A percentile compares a stretch with the other conserved stretches of the same genome.
phyloP scores from a whole-genome alignment of 768 basidiomycete species.

The Gloeophyllum trabeum region DNA sequence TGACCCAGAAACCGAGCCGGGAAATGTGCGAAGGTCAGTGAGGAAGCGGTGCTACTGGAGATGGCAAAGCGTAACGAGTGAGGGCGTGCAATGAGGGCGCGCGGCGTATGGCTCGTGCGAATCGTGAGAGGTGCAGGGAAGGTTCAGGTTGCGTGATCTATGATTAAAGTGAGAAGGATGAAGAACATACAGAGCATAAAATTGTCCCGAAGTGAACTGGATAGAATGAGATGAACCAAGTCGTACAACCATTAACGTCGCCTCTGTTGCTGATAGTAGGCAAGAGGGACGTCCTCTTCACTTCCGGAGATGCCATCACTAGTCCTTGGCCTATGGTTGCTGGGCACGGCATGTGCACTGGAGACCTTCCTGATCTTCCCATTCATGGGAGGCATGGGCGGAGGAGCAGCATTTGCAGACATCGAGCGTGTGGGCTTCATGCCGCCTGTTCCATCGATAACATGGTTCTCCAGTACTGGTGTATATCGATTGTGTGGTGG shows the following conservation, averaged over 20 bases:
- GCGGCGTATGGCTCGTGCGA: no score
- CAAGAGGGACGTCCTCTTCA: conserved; percentile 75
- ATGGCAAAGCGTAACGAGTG: no score
- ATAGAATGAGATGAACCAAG: no score
- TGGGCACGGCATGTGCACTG: conserved; percentile 49
- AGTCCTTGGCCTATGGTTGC: conserved; percentile 29
- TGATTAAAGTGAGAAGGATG: no score
- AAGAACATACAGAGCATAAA: no score
- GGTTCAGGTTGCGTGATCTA: no score
- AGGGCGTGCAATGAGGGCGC: no score
- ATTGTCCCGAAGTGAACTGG: no score
- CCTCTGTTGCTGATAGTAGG: conserved; percentile 70
- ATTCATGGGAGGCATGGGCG: conserved; percentile 23
- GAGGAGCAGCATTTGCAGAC: conserved; percentile 49
- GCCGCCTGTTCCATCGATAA: neutral
- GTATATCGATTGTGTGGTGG: conserved; percentile 33
- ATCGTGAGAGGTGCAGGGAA: no score
- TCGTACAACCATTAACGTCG: conserved; percentile 30
- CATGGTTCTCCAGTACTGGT: conserved; percentile 13
- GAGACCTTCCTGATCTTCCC: conserved; percentile 52
- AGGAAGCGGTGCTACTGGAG: no score
- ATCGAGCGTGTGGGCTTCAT: conserved; percentile 26
- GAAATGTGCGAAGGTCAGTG: no score
- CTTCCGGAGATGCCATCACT: conserved; percentile 22
- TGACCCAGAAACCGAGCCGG: no score